phyloP scores from a whole-genome alignment of 257 asterid species.

The Nicotiana otophora region DNA sequence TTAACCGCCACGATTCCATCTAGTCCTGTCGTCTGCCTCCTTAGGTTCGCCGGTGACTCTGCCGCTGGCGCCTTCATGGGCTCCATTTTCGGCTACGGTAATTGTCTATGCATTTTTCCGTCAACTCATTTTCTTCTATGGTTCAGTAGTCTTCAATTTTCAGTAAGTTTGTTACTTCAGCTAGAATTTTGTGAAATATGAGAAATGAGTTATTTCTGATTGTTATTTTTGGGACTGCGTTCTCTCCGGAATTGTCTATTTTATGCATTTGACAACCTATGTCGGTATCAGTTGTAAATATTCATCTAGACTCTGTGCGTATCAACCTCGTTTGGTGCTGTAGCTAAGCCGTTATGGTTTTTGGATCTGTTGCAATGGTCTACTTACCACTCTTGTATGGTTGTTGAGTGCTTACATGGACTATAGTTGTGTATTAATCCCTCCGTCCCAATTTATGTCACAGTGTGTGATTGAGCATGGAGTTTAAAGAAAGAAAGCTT shows the following conservation, averaged over 20 bases:
- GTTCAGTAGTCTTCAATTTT: background rate
- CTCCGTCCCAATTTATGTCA: no score
- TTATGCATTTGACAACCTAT: background rate
- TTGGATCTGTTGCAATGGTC: background rate
- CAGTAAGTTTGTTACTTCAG: background rate
- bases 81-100: conserved; percentile 75
- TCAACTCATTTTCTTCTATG: background rate
- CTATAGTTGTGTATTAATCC: background rate
- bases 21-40: conserved; percentile 59
- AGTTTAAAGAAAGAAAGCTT: no score
- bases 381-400: background rate
- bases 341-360: background rate
- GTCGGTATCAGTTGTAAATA: background rate
- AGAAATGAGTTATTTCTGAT: background rate
- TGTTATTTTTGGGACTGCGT: background rate
- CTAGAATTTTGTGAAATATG: background rate
- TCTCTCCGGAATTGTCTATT: background rate
- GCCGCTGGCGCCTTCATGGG: conserved; percentile 81
- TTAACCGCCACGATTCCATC: conserved; percentile 33
- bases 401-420: background rate
- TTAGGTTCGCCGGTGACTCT: conserved; percentile 65
- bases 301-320: background rate
- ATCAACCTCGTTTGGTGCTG: background rate
- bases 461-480: no score
- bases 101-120: background rate